A percentile compares a stretch with the other conserved stretches of the same genome.
Evolutionary conservation across 2,329 filamentous ascomycete genomes (phyloP).

Genomic region (Coniochaeta ligniaria): DNA sequence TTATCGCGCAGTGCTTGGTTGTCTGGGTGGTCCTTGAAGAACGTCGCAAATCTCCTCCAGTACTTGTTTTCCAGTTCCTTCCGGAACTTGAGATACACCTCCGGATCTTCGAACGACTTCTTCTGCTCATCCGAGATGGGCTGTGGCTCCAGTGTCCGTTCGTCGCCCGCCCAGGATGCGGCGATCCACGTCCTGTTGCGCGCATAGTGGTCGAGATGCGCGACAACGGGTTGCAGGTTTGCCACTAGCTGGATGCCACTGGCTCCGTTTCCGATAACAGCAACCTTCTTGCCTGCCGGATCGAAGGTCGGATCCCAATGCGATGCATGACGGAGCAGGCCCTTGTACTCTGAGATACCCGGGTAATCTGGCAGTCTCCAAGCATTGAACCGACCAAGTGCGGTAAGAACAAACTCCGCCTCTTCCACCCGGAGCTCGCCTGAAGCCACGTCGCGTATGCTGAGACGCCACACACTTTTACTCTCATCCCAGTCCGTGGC

Average conservation of each 20-base stretch:
- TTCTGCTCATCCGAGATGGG: conserved; percentile 44
- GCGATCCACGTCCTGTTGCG: conserved; percentile 63
- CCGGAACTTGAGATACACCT: conserved; percentile 52
- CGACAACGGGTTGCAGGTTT: conserved; percentile 40
- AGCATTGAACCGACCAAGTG: conserved; percentile 59
- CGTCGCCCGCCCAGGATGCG: conserved; percentile 48
- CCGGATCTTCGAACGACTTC: conserved; percentile 51
- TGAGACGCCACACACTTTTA: conserved; percentile 48
- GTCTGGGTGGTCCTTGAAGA: conserved; percentile 45
- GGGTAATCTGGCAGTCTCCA: conserved; percentile 57
- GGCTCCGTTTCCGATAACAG: conserved; percentile 57
- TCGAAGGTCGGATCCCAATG: conserved; percentile 50
- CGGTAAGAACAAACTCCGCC: conserved; percentile 55
- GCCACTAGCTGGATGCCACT: conserved; percentile 51
- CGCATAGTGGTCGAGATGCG: conserved; percentile 55
- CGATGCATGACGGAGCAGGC: conserved; percentile 51
- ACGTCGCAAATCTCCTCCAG: conserved; percentile 48
- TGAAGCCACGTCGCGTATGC: conserved; percentile 29
- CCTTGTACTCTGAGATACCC: conserved; percentile 47
- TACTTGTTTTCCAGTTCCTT: conserved; percentile 53
- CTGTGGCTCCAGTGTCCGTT: conserved; percentile 49
- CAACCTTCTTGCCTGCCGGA: conserved; percentile 40
- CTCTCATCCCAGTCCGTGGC: conserved; percentile 47
- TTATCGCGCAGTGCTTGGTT: conserved; percentile 39
- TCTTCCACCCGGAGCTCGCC: conserved; percentile 33